phyloP scores from a whole-genome alignment of 108 stramenopile species.

The Skeletonema grethae region DNA sequence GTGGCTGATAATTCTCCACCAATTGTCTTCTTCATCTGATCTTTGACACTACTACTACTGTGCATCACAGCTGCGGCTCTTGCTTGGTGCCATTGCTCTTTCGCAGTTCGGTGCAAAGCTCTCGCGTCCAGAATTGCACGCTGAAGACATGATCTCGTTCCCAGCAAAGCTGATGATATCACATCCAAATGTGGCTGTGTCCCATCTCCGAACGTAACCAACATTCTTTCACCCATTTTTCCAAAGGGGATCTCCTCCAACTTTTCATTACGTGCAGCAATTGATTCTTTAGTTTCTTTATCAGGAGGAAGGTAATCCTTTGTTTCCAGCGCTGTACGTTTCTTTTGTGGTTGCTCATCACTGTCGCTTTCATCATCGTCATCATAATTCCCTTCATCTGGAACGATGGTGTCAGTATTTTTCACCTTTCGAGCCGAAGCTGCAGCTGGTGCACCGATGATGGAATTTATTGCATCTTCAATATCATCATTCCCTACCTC shows the following conservation, averaged over 20 bases:
- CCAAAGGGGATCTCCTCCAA: slow-evolving; percentile 76
- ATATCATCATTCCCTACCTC: slow-evolving; percentile 61
- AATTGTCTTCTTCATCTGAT: slow-evolving; percentile 17
- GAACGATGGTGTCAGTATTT: slow-evolving; percentile 17
- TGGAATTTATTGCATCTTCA: slow-evolving; percentile 58
- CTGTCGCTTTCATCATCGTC: slow-evolving; percentile 28
- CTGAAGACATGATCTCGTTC: slow-evolving; percentile 60
- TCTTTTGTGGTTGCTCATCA: slow-evolving; percentile 37
- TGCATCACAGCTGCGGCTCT: slow-evolving; percentile 33
- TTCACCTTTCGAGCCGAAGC: slow-evolving; percentile 15
- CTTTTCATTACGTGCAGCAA: slow-evolving; percentile 13
- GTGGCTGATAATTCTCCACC: slow-evolving; percentile 11
- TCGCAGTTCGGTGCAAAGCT: slow-evolving; percentile 56
- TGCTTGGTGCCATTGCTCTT: slow-evolving; percentile 41
- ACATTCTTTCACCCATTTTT: slow-evolving; percentile 68
- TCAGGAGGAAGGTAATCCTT: slow-evolving; percentile 10
- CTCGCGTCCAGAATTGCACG: slow-evolving; percentile 76
- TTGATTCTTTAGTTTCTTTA: slow-evolving; percentile 9
- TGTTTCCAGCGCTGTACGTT: slow-evolving; percentile 20
- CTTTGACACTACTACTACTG: slow-evolving; percentile 8
- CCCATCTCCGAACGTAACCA: slow-evolving; percentile 84
- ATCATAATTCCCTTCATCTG: slow-evolving; percentile 46
- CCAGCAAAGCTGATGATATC: slow-evolving; percentile 57
- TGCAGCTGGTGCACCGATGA: slow-evolving; percentile 20
- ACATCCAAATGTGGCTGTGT: slow-evolving; percentile 57